A percentile compares a stretch with the other conserved stretches of the same genome.
Conservation (phyloP, 2,329 filamentous ascomycete genomes). For the Aspergillus spinulosporus region DNA sequence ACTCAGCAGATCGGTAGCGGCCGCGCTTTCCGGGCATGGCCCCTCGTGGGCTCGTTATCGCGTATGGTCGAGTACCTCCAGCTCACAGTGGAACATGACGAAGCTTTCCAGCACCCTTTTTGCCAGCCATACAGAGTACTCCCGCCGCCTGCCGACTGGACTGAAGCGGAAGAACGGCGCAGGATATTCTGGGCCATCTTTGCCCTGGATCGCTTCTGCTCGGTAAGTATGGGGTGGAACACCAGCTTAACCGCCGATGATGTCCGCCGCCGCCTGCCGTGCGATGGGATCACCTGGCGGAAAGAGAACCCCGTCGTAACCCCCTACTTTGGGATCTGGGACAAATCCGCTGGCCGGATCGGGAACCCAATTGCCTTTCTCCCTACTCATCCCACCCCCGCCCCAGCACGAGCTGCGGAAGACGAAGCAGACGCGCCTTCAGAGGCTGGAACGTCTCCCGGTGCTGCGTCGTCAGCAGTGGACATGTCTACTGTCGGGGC, state of each 20-base stretch:
- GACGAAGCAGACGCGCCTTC: neutral
- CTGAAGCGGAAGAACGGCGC: slow-evolving; percentile 41
- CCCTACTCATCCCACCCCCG: slow-evolving; percentile 23
- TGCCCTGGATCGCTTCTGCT: slow-evolving; percentile 40
- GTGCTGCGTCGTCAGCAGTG: slow-evolving; percentile 18
- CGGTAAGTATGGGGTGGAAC: slow-evolving; percentile 42
- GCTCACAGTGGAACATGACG: slow-evolving; percentile 37
- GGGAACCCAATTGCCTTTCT: slow-evolving; percentile 45
- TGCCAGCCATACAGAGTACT: slow-evolving; percentile 32
- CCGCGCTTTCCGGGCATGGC: slow-evolving; percentile 35
- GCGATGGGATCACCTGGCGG: slow-evolving; percentile 47
- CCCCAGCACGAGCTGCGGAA: neutral
- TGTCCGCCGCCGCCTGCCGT: slow-evolving; percentile 41
- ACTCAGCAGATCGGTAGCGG: slow-evolving; percentile 33
- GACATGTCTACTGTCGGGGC: slow-evolving; percentile 47
- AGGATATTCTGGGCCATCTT: slow-evolving; percentile 47
- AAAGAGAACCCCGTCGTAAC: slow-evolving; percentile 42
- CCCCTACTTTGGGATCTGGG: slow-evolving; percentile 51
- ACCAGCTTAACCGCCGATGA: slow-evolving; percentile 40
- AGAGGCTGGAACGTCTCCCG: slow-evolving; percentile 11
- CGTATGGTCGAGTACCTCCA: slow-evolving; percentile 43
- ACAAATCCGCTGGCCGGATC: slow-evolving; percentile 42
- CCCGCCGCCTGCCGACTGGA: slow-evolving; percentile 34
- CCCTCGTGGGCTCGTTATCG: slow-evolving; percentile 40
- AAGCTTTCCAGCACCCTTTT: slow-evolving; percentile 25